phyloP scores from a whole-genome alignment of 2,329 filamentous ascomycete genomes.

The Cladophialophora yegresii region DNA sequence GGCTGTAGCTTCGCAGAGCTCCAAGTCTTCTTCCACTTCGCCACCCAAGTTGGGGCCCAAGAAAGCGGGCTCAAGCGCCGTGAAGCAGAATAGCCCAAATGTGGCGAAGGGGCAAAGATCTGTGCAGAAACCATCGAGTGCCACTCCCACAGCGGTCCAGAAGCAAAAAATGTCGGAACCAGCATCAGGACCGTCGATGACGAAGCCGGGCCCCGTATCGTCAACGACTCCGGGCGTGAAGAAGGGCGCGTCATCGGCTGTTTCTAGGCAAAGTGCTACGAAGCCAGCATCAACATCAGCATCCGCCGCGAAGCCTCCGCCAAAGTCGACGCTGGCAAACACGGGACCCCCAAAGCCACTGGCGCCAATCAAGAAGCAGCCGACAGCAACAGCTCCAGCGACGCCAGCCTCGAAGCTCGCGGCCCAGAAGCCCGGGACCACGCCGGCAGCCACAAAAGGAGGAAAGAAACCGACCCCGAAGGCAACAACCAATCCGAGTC shows the following conservation, averaged over 20 bases:
- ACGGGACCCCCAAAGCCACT: background rate
- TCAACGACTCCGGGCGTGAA: background rate
- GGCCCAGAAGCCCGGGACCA: background rate
- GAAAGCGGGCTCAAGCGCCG: background rate
- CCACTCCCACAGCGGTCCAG: background rate
- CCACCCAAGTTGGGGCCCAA: background rate
- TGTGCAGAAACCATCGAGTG: background rate
- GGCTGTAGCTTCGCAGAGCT: conserved; percentile 27
- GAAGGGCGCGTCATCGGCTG: background rate
- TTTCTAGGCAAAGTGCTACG: background rate
- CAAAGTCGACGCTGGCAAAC: background rate
- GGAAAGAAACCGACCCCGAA: background rate
- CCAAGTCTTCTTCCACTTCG: background rate
- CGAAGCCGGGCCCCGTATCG: background rate
- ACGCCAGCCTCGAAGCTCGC: background rate
- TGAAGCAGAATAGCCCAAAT: background rate
- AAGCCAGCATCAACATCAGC: background rate
- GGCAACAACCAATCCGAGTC: background rate
- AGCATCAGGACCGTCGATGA: background rate
- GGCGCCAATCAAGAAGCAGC: background rate
- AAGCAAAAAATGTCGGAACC: background rate
- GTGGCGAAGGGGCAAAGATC: background rate
- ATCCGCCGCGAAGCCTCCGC: background rate
- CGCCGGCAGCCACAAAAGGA: background rate
- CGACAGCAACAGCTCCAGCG: background rate